Evolutionary conservation across 2,329 filamentous ascomycete genomes (phyloP), one percentile per base, ranked within the genome.

Genomic region (Claviceps sp.): DNA sequence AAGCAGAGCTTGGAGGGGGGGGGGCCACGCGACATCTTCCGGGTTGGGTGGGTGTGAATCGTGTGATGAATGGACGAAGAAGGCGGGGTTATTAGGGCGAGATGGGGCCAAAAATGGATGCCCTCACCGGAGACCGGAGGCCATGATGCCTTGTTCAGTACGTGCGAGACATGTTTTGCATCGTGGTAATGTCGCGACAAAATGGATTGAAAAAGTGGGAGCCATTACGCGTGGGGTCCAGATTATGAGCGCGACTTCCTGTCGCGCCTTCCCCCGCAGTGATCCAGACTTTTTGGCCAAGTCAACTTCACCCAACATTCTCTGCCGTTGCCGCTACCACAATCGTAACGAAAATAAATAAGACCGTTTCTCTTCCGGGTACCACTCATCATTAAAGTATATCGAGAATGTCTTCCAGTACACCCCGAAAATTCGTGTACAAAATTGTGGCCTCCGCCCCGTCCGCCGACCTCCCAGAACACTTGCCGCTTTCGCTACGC

Each of bases 1-100:
- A 89, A 80, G 54, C 83, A 80, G 42, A 83, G 71, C 54, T 70
- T 73, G 22, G 82, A 84, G 6, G 88, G 78, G 36, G 79, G 70
- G 30, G 87, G 85, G 8, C 77, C 79, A 55, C 68, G 68, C 20
- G 74, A 76, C 77, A 79, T 79, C 30, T 34, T 34, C 9, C 30
- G 6, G 30, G 44, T 34, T 13, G 44, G 11, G 36, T 48, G 47
- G 11, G 18, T 7, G 18, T n/a, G 47, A 3, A 34, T 5, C n/a
- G 45, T 22, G 14, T 42, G 41, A 9, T 11, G 41, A 20, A 14
- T 34, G 30, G 30, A 34, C 30, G 30, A 34, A 34, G 9, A 34
- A 34, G 30, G 30, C 30, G 30, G 30, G 30, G 30, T 34, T 34
- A 4, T 34, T 34, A 4, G 30, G 30, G 30, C 30, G 30, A 34